Conservation (phyloP, 352 stramenopile species). For the Sclerospora graminicola region DNA sequence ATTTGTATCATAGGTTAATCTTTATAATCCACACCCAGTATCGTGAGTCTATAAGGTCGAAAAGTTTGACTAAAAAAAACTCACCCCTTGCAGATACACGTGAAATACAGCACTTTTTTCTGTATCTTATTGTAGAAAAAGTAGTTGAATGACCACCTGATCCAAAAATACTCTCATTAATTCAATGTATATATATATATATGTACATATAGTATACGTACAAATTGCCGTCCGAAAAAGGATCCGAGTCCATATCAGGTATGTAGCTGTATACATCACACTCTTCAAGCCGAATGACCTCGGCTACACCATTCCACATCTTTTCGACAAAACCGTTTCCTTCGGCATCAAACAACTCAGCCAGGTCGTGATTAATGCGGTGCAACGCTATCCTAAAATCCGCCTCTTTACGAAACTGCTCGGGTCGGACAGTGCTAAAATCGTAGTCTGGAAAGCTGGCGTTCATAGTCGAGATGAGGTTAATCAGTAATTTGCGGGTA, state of each 20-base stretch:
- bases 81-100: slow-evolving; percentile 86
- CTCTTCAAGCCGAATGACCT: slow-evolving; percentile 81
- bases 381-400: slow-evolving; percentile 83
- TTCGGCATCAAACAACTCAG: slow-evolving; percentile 94
- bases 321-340: slow-evolving; percentile 98
- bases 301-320: slow-evolving; percentile 89
- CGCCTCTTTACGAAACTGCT: slow-evolving; percentile 85
- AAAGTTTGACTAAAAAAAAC: slow-evolving; percentile 1
- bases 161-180: too few species aligned
- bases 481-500: slow-evolving; percentile 87
- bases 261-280: slow-evolving; percentile 91
- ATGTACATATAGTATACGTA: too few species aligned
- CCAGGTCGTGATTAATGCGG: slow-evolving; percentile 81
- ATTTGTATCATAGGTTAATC: slow-evolving; percentile 46
- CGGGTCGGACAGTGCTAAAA: slow-evolving; percentile 80
- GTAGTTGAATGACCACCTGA: slow-evolving; percentile 93
- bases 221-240: slow-evolving; percentile 86
- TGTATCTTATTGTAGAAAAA: slow-evolving; percentile 92
- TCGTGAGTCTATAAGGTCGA: neutral
- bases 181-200: too few species aligned
- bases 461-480: slow-evolving; percentile 93
- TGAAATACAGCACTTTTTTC: slow-evolving; percentile 92
- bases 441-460: slow-evolving; percentile 90
- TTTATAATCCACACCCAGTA: slow-evolving; percentile 1
- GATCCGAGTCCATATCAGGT: slow-evolving; percentile 89